phyloP scores from a whole-genome alignment of 2,329 filamentous ascomycete species.

The Nigrospora sphaerica region DNA sequence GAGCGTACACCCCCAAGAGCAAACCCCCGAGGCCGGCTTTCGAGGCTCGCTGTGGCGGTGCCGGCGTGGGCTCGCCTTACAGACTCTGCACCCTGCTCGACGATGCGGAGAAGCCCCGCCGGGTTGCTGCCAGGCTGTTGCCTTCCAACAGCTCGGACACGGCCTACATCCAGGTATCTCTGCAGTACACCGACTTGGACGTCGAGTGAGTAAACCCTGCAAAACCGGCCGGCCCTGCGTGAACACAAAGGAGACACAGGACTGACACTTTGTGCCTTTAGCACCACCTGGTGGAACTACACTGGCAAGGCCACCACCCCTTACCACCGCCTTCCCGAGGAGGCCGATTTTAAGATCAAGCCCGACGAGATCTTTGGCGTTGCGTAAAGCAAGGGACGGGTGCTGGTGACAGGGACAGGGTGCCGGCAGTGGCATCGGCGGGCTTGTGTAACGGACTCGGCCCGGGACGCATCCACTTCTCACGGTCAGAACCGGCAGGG shows the following conservation, averaged over 20 bases:
- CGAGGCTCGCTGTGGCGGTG: slow-evolving; percentile 21
- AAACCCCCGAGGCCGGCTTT: slow-evolving; percentile 20
- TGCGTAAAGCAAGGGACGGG: slow-evolving; percentile 6
- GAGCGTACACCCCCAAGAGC: slow-evolving; percentile 13
- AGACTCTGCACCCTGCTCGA: slow-evolving; percentile 14
- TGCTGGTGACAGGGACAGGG: background rate
- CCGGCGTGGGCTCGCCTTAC: slow-evolving; percentile 18
- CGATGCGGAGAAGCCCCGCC: slow-evolving; percentile 11
- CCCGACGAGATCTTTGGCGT: slow-evolving; percentile 19
- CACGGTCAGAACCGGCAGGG: no score
- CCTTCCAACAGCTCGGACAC: slow-evolving; percentile 6
- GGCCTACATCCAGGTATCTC: slow-evolving; percentile 22
- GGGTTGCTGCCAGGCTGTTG: slow-evolving; percentile 22
- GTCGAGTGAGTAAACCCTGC: slow-evolving; percentile 10
- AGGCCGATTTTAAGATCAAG: slow-evolving; percentile 20
- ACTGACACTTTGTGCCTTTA: background rate
- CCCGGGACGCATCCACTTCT: no score
- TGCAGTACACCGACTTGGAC: slow-evolving; percentile 20
- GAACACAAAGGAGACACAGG: no score
- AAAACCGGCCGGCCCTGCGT: background rate
- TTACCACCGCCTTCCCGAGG: slow-evolving; percentile 18
- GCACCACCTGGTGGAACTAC: slow-evolving; percentile 24
- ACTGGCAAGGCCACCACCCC: slow-evolving; percentile 18
- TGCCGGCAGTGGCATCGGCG: background rate
- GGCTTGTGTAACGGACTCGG: no score